Base-by-base conservation (phyloP, 169 alveolate species). In the Besnoitia besnoiti region DNA sequence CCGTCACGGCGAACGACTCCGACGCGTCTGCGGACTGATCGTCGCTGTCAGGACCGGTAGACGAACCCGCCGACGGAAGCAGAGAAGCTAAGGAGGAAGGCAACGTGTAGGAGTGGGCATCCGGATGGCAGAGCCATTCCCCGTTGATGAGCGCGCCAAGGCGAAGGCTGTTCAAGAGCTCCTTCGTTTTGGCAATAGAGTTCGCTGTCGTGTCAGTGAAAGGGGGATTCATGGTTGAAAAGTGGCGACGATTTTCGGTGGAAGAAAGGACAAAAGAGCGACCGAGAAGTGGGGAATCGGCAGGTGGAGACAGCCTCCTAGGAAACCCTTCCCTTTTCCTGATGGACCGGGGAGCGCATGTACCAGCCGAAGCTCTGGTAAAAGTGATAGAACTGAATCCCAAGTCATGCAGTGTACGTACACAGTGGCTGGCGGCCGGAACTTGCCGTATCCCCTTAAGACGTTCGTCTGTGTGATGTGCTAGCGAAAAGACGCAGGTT, bases 1-100 rank as follows among this genome's bases (percentile, higher is more conserved):
- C 93, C 12, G 21, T 40, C 85, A 90, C 93, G 16, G 33, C 39
- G 51, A 90, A 51, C 37, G 55, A 76, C 14, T 8, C 79, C 19
- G 44, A 30, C 5, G 33, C 39, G 35, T 8, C 79, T 33, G 35
- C 67, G n/a, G 24, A 16, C 67, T 16, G n/a, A 51, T 51, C 79
- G 5, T 62, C 79, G 19, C 39, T 24, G 14, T 62, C 79, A 7
- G 7, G 24, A 7, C 16, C 59, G 24, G 7, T 16, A 49, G 24
- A 49, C 7, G 59, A 49, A 49, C 24, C 7, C 7, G 7, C 16
- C 7, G 44, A 62, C 44, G 33, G 44, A 62, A 62, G 79, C 14
- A 62, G 79, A 62, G 79, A 62, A 8, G 79, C 33, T 8, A 62
- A 27, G 14, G 79, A 62, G 7, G 79, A 24, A 8, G 79, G 79